Percentiles rank a stretch among this genome's conserved stretches.
These are phyloP conservation scores for Copromyces sp. DNA, from an alignment of 495 filamentous ascomycete genomes.

Conservation along the genomic window DNA sequence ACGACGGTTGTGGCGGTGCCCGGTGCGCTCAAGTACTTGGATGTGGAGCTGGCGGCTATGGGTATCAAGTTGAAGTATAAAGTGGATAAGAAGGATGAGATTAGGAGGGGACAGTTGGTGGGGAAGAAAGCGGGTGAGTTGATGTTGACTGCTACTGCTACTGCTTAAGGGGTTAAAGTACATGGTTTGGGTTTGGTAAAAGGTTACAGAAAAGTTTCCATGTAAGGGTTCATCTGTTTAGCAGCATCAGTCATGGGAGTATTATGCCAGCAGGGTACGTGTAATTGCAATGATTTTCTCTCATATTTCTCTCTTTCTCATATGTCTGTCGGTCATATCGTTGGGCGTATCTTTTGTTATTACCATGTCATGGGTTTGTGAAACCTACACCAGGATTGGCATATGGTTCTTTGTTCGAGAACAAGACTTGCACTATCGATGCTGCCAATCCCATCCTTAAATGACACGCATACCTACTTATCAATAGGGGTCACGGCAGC, in stretches of 20 bases:
- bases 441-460: no score
- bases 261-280: not conserved
- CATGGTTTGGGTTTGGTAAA: not conserved
- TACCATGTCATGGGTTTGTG: not conserved
- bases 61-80: conserved; percentile 49
- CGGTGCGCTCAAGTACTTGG: conserved; percentile 82
- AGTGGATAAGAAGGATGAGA: conserved; percentile 48
- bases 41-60: conserved; percentile 85
- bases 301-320: not conserved
- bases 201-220: not conserved
- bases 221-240: not conserved
- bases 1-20: conserved; percentile 87
- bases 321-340: not conserved
- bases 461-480: no score
- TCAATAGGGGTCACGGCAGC: no score
- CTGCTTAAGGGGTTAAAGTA: not conserved
- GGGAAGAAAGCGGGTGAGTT: conserved; percentile 7
- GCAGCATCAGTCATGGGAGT: not conserved
- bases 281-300: not conserved
- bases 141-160: conserved; percentile 5
- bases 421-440: no score
- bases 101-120: conserved; percentile 31
- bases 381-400: not conserved
- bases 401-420: not conserved
- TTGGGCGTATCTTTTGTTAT: not conserved